Conservation (phyloP, 768 basidiomycete species). For the Boletus sp. region DNA sequence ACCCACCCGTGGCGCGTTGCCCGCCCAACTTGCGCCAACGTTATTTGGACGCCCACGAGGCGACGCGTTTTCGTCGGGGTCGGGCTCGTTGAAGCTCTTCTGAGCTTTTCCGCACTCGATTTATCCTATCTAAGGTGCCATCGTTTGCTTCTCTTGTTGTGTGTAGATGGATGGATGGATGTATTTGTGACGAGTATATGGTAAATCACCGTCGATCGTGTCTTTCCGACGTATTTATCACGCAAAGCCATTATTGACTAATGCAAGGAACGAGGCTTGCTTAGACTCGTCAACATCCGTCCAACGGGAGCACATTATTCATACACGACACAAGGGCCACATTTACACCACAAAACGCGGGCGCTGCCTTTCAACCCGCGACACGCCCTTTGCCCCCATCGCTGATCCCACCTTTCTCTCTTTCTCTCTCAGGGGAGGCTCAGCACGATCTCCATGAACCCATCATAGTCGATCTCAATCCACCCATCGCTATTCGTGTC, state of each 20-base stretch:
- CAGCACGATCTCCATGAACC: slow-evolving; percentile 51
- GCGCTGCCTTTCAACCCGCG: neutral
- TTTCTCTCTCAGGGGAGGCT: slow-evolving; percentile 36
- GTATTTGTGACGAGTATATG: neutral
- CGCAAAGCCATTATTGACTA: neutral
- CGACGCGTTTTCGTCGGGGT: slow-evolving; percentile 29
- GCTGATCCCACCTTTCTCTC: slow-evolving; percentile 7
- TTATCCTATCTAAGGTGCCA: neutral
- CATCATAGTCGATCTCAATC: slow-evolving; percentile 54
- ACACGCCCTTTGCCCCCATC: neutral
- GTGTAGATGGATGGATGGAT: slow-evolving; percentile 2
- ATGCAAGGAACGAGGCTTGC: neutral
- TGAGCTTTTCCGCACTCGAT: slow-evolving; percentile 5
- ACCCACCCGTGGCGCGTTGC: slow-evolving; percentile 22
- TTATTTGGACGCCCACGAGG: slow-evolving; percentile 31
- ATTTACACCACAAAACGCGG: neutral
- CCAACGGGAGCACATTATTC: slow-evolving; percentile 1
- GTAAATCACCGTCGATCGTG: neutral
- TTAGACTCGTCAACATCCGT: neutral
- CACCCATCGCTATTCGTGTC: slow-evolving; percentile 60
- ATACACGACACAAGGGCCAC: slow-evolving; percentile 2
- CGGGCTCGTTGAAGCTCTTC: slow-evolving; percentile 17
- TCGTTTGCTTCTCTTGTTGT: neutral
- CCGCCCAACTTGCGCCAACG: slow-evolving; percentile 21
- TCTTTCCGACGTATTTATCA: neutral